Conservation (phyloP, 306 rosid species). For the Albizia julibrissin region DNA sequence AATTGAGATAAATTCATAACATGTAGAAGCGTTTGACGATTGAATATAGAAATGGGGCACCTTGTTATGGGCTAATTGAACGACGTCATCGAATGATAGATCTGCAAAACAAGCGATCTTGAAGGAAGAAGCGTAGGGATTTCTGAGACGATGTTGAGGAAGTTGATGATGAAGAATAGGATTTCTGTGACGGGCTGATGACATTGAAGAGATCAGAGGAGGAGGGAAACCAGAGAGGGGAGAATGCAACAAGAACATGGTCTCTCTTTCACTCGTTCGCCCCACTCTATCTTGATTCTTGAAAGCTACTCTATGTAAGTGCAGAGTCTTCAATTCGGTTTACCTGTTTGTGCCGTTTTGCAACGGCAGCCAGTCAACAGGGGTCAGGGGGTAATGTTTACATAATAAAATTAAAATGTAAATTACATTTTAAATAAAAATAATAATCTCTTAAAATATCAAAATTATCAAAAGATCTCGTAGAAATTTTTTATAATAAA, state of each 20-base stretch:
- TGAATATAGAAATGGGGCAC: constrained; percentile 36
- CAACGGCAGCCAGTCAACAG: background rate
- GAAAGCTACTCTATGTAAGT: background rate
- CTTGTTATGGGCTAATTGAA: constrained; percentile 76
- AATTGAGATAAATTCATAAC: constrained; percentile 28
- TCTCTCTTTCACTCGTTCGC: constrained; percentile 4
- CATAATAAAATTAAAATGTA: too few relatives aligned
- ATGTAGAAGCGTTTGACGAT: background rate
- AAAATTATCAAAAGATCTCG: too few relatives aligned
- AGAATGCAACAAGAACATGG: constrained; percentile 46
- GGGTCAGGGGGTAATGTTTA: background rate
- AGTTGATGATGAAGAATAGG: constrained; percentile 19
- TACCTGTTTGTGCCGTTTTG: background rate
- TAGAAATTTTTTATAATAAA: too few relatives aligned
- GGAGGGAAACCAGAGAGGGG: constrained; percentile 39
- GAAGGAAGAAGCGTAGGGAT: constrained; percentile 36
- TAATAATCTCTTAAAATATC: too few relatives aligned
- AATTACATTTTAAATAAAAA: too few relatives aligned
- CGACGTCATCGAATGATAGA: constrained; percentile 47
- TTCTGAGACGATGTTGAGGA: constrained; percentile 28
- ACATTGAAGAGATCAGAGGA: constrained; percentile 26
- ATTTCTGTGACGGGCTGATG: constrained; percentile 18
- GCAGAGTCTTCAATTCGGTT: background rate
- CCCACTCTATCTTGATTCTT: background rate
- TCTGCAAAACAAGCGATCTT: constrained; percentile 43